Base-by-base conservation (phyloP, 345 rosid genomes). In the Syzygium aqueum region DNA sequence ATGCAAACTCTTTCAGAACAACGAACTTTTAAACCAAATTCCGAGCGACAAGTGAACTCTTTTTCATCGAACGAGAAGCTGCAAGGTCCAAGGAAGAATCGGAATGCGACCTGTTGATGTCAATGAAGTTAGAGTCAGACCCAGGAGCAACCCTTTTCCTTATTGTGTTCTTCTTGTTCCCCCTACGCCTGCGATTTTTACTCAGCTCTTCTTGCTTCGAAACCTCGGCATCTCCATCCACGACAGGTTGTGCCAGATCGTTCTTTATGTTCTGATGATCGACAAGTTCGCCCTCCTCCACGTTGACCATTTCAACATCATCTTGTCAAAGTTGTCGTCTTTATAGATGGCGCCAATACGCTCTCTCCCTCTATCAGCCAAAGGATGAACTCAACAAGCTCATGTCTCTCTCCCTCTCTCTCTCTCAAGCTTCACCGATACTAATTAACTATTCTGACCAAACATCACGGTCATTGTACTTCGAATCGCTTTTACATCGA, bases 281-380 rank as follows among this genome's bases (percentile, higher is more conserved):
- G 73, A 90, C 88, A 28, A 94, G 57, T 92, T 96, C 98, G 52
- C 98, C 98, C 90, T 97, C 99, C 90, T 96, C 98, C 5, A 91
- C 95, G 88, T 97, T 98, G 85, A 91, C 90, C 99, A 97, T 97
- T 82, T 85, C 95, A 30, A 78, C 90, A 57, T 86, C 92, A 17
- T 86, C 92, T 30, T 54, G 51, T 90, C 95, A 12, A 90, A 88
- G 40, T 88, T 90, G 6, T 89, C 91, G 13, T 90, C 98, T 85
- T 91, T 96, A 77, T 86, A 90, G 46, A 92, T 90, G 86, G 92
- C 93, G 85, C 95, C 85, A 93, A 84, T 65, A 95, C 95, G 43
- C 85, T 54, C 84, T 91, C 94, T 77, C 89, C 94, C 80, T 92
- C 98, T 98, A 97, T 97, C 46, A 5, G 53, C 57, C 21, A 28